Evolutionary conservation across 176 grass and related monocot genomes (phyloP), one percentile per base, ranked within the genome.

Genomic region (Oryza officinalis): DNA sequence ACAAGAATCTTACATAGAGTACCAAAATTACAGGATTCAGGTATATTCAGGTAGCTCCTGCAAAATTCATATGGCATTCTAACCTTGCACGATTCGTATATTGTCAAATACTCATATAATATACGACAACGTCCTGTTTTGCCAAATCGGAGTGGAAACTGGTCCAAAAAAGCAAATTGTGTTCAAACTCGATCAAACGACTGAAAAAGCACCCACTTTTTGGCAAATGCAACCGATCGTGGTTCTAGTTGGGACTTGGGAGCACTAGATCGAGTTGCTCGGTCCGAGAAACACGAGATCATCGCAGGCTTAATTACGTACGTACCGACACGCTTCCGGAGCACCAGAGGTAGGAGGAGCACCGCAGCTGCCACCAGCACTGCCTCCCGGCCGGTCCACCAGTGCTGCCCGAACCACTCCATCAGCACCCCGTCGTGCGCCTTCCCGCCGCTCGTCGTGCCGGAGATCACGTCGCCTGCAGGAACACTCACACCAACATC

Each of bases 381-480:
- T 27, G 84, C 86, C 78, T 89, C 92, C 27, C 92, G 79, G 13
- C 74, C 63, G 23, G 87, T 94, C 95, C 95, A 97, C 95, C 92
- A 94, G 1, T 70, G 86, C 27, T 25, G 67, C 0, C 95, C 88
- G 70, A 97, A 97, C 92, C 90, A 97, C 88, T 94, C 90, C 84
- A 69, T 86, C 72, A 94, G 65, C 71, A 97, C 75, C 20, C 90
- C 92, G 6, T 31, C 17, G 61, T 88, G 90, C 35, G 31, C 70
- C 68, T 46, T 71, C 28, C 85, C 90, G 10, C 74, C 88, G 64
- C 76, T 68, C 46, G 22, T 50, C 26, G 74, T 75, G 38, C 86
- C 90, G n/a, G 84, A 92, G 71, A 94, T 80, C 78, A 97, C 95
- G 69, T 94, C 92, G 43, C 84, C 90, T 91, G 82, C 77, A 85